Percentiles rank a stretch among this genome's conserved stretches.
Evolutionary conservation across 257 asterid genomes (phyloP).

Genomic region (Nicotiana otophora): DNA sequence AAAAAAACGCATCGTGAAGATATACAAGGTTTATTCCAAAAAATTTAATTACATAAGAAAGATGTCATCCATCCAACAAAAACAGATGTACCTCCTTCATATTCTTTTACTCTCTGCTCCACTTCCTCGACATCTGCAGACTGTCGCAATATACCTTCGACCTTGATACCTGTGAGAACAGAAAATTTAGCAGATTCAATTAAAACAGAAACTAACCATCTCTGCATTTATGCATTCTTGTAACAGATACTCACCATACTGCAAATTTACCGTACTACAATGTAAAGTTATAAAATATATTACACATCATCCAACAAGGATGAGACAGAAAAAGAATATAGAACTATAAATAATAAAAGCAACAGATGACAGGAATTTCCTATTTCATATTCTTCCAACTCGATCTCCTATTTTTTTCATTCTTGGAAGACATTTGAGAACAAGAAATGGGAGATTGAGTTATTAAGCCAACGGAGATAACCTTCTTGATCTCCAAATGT

Average conservation of each 20-base stretch:
- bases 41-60: background rate
- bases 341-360: too few species aligned
- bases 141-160: constrained; percentile 83
- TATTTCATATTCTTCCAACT: too few species aligned
- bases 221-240: background rate
- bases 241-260: background rate
- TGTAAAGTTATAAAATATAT: too few species aligned
- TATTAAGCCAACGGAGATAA: too few species aligned
- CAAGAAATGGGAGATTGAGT: too few species aligned
- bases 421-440: too few species aligned
- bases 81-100: constrained; percentile 62
- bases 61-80: background rate
- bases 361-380: too few species aligned
- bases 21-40: background rate
- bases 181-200: background rate
- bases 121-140: constrained; percentile 95
- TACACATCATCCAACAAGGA: too few species aligned
- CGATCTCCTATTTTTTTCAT: too few species aligned
- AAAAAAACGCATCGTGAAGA: background rate
- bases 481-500: too few species aligned
- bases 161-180: constrained; percentile 49
- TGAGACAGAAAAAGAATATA: too few species aligned
- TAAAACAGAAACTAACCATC: background rate
- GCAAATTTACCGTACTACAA: background rate
- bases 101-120: constrained; percentile 71